Conservation (phyloP, 2,329 filamentous ascomycete genomes). For the Colletotrichum aenigma region DNA sequence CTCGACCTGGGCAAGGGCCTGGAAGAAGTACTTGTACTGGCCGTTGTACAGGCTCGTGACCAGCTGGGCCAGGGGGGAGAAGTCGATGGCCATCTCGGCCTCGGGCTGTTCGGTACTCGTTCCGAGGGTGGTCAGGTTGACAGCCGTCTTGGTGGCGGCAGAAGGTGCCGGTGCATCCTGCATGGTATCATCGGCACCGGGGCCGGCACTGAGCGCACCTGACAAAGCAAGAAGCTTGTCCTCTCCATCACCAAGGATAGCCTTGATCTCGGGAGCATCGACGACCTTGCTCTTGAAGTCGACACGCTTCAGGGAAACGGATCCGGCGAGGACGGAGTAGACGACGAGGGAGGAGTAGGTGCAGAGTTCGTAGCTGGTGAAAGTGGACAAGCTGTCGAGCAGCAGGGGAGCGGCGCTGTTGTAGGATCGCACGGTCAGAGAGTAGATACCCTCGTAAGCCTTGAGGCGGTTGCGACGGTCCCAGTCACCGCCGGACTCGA, state of each 20-base stretch:
- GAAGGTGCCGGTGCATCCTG: slow-evolving; percentile 56
- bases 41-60: slow-evolving; percentile 93
- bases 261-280: slow-evolving; percentile 97
- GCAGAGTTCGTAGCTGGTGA: slow-evolving; percentile 98
- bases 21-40: slow-evolving; percentile 93
- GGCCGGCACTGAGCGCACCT: slow-evolving; percentile 81
- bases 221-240: slow-evolving; percentile 85
- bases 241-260: slow-evolving; percentile 87
- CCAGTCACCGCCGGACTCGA: slow-evolving; percentile 97
- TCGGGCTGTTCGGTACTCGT: slow-evolving; percentile 73
- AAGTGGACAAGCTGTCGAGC: slow-evolving; percentile 95
- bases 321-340: slow-evolving; percentile 93
- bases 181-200: slow-evolving; percentile 80
- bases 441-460: slow-evolving; percentile 94
- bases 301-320: slow-evolving; percentile 91
- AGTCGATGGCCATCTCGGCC: slow-evolving; percentile 83
- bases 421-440: slow-evolving; percentile 91
- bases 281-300: slow-evolving; percentile 99
- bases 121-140: slow-evolving; percentile 88
- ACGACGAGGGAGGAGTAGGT: slow-evolving; percentile 94
- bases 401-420: slow-evolving; percentile 88
- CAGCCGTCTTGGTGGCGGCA: slow-evolving; percentile 62
- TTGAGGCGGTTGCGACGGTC: slow-evolving; percentile 97
- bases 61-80: slow-evolving; percentile 83
- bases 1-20: slow-evolving; percentile 86